Base-by-base conservation (phyloP, 2,329 filamentous ascomycete species). In the Gaeumannomyces sp. region DNA sequence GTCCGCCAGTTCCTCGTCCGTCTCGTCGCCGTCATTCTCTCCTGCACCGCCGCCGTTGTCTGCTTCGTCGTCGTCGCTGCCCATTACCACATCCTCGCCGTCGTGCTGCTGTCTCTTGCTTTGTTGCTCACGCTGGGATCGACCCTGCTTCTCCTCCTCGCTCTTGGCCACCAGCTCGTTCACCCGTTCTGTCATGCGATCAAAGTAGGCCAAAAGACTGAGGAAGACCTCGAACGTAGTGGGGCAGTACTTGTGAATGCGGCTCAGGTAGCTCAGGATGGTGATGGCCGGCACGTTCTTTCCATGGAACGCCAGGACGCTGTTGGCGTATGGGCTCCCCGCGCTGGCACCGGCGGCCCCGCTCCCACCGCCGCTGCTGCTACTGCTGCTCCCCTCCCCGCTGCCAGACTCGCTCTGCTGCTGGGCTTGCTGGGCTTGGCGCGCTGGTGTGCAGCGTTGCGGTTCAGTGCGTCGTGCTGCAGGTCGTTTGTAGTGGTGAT, bases 151-250 rank as follows among this genome's bases (percentile, higher is more conserved):
- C 70, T 79, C 73, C 76, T 86, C 80, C 77, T 84, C 89, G 72
- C 84, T 86, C 73, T 89, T 86, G 75, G 90, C 83, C 8, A 92
- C 89, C 65, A 89, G 83, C 59, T 90, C 89, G 74, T 98, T 98
- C 66, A 98, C 93, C 66, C 92, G 86, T 75, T 98, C 95, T 59
- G 94, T 97, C 95, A 99, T 99, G 67, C 95, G 90, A 75, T 99
- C 95, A 77, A 99, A 99, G 77, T 98, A 99, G 38, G 99, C 93
- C 64, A 99, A 79, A 72, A 99, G 78, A 74, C 93, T 97, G 66
- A 99, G 80, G 73, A 99, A 99, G 0, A 99, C 95, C 77, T 99
- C 95, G 74, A 97, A 99, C 0, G 95, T 98, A 7, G 95, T 98
- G 0, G 95, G 95, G 73, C 95, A 99, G 78, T 99, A 99, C 79